Percentiles rank a stretch among this genome's conserved stretches.
Evolutionary conservation across 305 asterid species (phyloP).

Genomic region (Fraxinus paxiana): DNA sequence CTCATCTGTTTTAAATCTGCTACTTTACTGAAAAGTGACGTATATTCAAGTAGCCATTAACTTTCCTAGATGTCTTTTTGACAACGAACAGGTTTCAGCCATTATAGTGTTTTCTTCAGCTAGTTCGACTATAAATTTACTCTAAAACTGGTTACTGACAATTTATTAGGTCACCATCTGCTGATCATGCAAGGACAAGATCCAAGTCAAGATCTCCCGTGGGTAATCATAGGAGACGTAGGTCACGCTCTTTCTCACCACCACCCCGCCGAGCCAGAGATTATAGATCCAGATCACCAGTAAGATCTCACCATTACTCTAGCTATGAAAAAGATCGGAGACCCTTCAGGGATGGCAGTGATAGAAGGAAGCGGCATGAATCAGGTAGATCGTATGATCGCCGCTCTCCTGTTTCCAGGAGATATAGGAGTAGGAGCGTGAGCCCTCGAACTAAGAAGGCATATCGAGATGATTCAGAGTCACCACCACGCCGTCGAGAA

Average conservation of each 20-base stretch:
- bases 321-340: conserved; percentile 67
- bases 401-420: conserved; percentile 55
- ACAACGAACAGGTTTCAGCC: background rate
- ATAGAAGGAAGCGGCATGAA: conserved; percentile 59
- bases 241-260: conserved; percentile 81
- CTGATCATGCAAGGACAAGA: conserved; percentile 48
- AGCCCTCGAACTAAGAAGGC: conserved; percentile 66
- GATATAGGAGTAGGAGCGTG: conserved; percentile 72
- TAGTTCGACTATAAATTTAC: conserved; percentile 7
- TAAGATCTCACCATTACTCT: conserved; percentile 66
- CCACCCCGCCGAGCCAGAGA: conserved; percentile 55
- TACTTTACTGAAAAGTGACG: background rate
- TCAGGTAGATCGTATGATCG: conserved; percentile 48
- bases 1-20: background rate
- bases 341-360: conserved; percentile 56
- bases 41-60: background rate
- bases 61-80: background rate
- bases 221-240: conserved; percentile 51
- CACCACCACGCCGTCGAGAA: conserved; percentile 54
- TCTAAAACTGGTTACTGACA: conserved; percentile 14
- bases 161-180: conserved; percentile 67
- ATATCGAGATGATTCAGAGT: conserved; percentile 51
- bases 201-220: conserved; percentile 83
- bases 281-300: conserved; percentile 79
- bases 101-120: background rate